A percentile compares a stretch with the other conserved stretches of the same genome.
phyloP scores from a whole-genome alignment of 169 alveolate species.

The Plasmodium relictum region DNA sequence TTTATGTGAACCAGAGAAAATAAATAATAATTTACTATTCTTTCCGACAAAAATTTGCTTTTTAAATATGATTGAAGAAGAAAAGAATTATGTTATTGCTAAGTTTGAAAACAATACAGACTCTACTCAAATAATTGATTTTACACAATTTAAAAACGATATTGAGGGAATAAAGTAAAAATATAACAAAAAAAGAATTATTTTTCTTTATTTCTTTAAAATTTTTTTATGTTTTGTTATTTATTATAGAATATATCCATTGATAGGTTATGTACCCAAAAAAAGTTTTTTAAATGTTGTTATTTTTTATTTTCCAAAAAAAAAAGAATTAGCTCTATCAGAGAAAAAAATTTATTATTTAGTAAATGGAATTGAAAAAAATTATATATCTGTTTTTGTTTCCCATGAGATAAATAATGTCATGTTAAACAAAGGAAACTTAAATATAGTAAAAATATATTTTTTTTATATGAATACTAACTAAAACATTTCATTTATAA shows the following conservation, averaged over 20 bases:
- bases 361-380: conserved; percentile 73
- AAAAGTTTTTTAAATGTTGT: conserved; percentile 64
- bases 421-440: conserved; percentile 43
- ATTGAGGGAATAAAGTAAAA: conserved; percentile 39
- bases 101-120: conserved; percentile 63
- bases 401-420: conserved; percentile 74
- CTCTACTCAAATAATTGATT: conserved; percentile 59
- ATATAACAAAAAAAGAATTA: background rate
- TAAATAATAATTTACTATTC: conserved; percentile 17
- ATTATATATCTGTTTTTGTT: conserved; percentile 60
- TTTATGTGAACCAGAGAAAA: conserved; percentile 61
- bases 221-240: background rate
- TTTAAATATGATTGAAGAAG: conserved; percentile 58
- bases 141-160: conserved; percentile 65
- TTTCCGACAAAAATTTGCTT: conserved; percentile 57
- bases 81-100: conserved; percentile 23
- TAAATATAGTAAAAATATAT: conserved; percentile 44
- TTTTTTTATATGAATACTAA: background rate
- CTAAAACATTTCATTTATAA: background rate
- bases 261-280: conserved; percentile 57
- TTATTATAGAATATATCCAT: conserved; percentile 40
- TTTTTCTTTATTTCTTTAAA: background rate
- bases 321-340: conserved; percentile 23
- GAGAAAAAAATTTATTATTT: conserved; percentile 63
- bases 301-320: conserved; percentile 65